phyloP scores from a whole-genome alignment of 805 yeast species.

The Myxozyma kluyveri region DNA sequence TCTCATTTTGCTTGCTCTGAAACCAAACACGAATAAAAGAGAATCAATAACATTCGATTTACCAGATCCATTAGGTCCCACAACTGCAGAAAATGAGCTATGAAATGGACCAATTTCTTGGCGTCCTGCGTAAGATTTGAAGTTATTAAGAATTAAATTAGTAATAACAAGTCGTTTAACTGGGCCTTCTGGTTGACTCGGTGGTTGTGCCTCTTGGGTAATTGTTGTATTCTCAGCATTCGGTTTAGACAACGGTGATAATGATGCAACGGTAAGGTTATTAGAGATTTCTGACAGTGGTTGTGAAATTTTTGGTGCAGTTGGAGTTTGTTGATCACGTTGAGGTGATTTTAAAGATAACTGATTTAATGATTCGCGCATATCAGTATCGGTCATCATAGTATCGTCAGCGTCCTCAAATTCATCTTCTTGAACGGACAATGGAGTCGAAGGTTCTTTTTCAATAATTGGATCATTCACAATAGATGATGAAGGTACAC shows the following conservation, averaged over 20 bases:
- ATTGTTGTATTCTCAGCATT: neutral
- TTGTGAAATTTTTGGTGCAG: neutral
- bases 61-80: slow-evolving; percentile 98
- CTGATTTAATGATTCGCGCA: neutral
- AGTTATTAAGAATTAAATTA: slow-evolving; percentile 71
- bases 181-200: slow-evolving; percentile 5
- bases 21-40: slow-evolving; percentile 93
- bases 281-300: neutral
- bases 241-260: neutral
- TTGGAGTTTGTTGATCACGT: neutral
- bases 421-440: neutral
- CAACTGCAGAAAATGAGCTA: slow-evolving; percentile 86
- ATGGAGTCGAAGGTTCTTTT: neutral
- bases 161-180: slow-evolving; percentile 66
- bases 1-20: slow-evolving; percentile 94
- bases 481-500: neutral
- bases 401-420: neutral
- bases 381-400: neutral
- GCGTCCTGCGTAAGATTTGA: slow-evolving; percentile 92
- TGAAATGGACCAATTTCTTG: slow-evolving; percentile 95
- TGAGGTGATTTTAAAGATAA: neutral
- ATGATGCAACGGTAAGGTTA: slow-evolving; percentile 1
- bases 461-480: neutral
- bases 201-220: neutral
- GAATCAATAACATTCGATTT: slow-evolving; percentile 97